A percentile compares a stretch with the other conserved stretches of the same genome.
phyloP scores from a whole-genome alignment of 2,329 filamentous ascomycete species.

The Hypoxylon rubiginosum region DNA sequence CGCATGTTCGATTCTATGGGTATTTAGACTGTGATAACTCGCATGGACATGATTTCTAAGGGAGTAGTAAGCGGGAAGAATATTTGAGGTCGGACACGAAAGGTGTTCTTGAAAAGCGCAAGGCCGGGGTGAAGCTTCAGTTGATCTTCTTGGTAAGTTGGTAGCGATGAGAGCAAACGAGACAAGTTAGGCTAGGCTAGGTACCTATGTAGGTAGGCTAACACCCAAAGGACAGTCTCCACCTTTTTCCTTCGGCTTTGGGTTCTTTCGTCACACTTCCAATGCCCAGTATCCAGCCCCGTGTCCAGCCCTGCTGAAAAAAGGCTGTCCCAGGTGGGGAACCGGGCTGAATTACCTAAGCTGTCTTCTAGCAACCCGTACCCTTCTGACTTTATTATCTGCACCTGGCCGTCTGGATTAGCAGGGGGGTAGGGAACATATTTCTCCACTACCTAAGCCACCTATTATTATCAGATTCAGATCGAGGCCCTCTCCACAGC shows the following conservation, averaged over 20 bases:
- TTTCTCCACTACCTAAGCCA: conserved; percentile 20
- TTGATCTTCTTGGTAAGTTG: too few species aligned
- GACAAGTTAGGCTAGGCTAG: not conserved
- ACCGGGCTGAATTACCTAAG: conserved; percentile 28
- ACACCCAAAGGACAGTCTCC: not conserved
- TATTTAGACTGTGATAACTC: conserved; percentile 19
- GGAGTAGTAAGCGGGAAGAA: not conserved
- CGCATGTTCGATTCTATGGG: conserved; percentile 69
- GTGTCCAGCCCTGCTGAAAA: not conserved
- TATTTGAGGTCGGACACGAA: conserved; percentile 6
- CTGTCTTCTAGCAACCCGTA: not conserved
- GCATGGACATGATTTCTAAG: conserved; percentile 34
- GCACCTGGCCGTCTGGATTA: conserved; percentile 26
- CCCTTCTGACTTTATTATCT: conserved; percentile 32
- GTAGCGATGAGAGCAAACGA: conserved; percentile 10
- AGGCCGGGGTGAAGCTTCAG: conserved; percentile 31
- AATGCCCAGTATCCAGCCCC: not conserved
- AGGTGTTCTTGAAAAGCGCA: conserved; percentile 15
- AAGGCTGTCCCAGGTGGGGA: conserved; percentile 1
- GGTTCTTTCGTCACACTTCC: conserved; percentile 31
- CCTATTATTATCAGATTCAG: conserved; percentile 22
- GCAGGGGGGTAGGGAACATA: conserved; percentile 10
- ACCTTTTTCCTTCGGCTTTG: conserved; percentile 12
- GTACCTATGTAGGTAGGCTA: too few species aligned
- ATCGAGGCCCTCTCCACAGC: conserved; percentile 29